phyloP scores from a whole-genome alignment of 164 flowering plant genomes.

The Brasenia schreberi region DNA sequence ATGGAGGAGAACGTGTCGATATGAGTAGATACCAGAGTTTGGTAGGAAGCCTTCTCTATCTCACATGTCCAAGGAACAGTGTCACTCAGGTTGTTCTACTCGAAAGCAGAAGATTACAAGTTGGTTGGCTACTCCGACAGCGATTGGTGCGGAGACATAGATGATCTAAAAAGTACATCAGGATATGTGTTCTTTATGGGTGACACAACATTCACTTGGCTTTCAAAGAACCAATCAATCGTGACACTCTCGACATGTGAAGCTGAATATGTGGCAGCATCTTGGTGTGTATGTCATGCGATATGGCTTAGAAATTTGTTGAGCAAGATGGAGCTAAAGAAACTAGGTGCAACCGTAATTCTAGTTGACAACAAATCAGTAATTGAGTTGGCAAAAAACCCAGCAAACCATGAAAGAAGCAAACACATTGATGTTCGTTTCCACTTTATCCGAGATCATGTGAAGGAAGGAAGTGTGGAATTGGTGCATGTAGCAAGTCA shows the following conservation, averaged over 20 bases:
- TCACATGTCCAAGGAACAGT: slow-evolving; percentile 11
- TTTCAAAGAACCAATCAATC: slow-evolving; percentile 12
- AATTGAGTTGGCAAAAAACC: background rate
- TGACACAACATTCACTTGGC: slow-evolving; percentile 11
- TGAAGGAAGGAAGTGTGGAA: background rate
- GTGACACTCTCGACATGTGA: slow-evolving; percentile 14
- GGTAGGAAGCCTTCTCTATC: slow-evolving; percentile 20
- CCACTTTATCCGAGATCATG: background rate
- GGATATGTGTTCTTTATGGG: slow-evolving; percentile 14
- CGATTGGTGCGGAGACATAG: slow-evolving; percentile 17
- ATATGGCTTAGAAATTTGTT: slow-evolving; percentile 1
- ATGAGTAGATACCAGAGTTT: slow-evolving; percentile 10
- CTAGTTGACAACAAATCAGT: background rate
- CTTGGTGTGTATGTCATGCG: slow-evolving; percentile 7
- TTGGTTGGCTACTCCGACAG: slow-evolving; percentile 4
- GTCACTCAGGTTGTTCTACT: slow-evolving; percentile 5
- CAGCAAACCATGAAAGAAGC: background rate
- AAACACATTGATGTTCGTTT: background rate
- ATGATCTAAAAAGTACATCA: slow-evolving; percentile 15
- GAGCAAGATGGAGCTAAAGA: no score
- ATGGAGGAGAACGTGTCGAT: slow-evolving; percentile 2
- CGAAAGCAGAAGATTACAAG: slow-evolving; percentile 4
- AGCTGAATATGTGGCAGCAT: slow-evolving; percentile 15
- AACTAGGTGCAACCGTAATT: background rate
- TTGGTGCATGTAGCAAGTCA: background rate